Conservation (phyloP, 2,329 filamentous ascomycete genomes). For the Xylaria sp. region DNA sequence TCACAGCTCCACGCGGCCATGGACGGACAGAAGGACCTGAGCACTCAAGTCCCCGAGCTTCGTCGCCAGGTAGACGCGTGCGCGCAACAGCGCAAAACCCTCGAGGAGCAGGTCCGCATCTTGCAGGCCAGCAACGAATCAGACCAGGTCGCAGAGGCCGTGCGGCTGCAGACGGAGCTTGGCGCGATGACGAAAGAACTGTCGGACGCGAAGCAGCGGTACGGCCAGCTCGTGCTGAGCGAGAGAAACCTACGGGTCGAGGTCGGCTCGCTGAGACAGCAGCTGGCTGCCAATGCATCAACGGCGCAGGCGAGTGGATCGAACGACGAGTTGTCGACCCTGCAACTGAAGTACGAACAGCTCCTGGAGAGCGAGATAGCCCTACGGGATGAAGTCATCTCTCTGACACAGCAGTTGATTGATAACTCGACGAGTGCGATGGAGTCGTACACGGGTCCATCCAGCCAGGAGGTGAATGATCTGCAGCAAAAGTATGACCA, state of each 20-base stretch:
- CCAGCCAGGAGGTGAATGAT: background rate
- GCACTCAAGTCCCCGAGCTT: background rate
- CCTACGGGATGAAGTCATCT: background rate
- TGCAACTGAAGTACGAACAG: background rate
- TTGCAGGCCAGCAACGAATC: background rate
- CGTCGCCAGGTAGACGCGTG: background rate
- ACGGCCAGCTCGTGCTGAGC: constrained; percentile 1
- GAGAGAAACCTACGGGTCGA: constrained; percentile 9
- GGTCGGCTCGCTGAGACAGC: background rate
- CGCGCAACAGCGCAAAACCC: background rate
- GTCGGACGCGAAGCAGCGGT: background rate
- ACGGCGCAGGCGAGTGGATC: background rate
- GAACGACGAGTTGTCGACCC: background rate
- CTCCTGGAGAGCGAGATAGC: background rate
- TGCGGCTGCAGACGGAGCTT: background rate
- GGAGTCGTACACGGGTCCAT: no score
- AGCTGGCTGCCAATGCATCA: background rate
- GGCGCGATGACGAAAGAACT: background rate
- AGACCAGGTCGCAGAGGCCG: background rate
- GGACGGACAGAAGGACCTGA: background rate
- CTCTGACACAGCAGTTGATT: background rate
- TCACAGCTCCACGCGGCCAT: constrained; percentile 3
- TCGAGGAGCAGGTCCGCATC: constrained; percentile 4
- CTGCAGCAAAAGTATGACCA: background rate
- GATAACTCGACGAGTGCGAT: background rate